phyloP scores from a whole-genome alignment of 352 stramenopile genomes.

The Globisporangium lucens region DNA sequence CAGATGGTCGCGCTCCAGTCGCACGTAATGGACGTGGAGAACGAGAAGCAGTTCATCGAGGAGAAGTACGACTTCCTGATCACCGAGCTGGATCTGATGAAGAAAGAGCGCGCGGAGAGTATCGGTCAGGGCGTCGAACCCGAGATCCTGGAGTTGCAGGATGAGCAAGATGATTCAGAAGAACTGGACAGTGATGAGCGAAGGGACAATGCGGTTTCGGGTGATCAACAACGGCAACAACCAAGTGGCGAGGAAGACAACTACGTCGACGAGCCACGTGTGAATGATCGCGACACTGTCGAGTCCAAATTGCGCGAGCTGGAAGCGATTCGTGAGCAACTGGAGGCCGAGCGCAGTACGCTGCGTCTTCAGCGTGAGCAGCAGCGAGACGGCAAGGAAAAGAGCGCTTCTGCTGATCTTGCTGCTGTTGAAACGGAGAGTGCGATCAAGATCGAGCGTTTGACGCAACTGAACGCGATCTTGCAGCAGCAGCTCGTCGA shows the following conservation, averaged over 20 bases:
- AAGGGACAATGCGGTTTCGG: neutral
- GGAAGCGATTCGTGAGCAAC: slow-evolving; percentile 13
- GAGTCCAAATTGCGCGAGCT: slow-evolving; percentile 13
- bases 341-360: slow-evolving; percentile 10
- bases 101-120: slow-evolving; percentile 17
- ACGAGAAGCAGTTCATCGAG: slow-evolving; percentile 32
- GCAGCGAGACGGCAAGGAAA: neutral
- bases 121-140: neutral
- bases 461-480: slow-evolving; percentile 16
- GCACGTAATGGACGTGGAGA: slow-evolving; percentile 19
- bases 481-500: slow-evolving; percentile 16
- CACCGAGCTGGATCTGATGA: slow-evolving; percentile 30
- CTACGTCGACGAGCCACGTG: neutral
- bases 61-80: slow-evolving; percentile 35
- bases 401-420: neutral
- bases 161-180: neutral
- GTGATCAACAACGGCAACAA: neutral
- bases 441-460: neutral
- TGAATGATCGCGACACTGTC: neutral
- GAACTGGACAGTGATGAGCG: neutral
- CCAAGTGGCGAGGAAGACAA: no score
- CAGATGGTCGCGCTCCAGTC: slow-evolving; percentile 9
- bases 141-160: neutral
- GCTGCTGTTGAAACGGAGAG: neutral
- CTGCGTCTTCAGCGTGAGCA: neutral